Base-by-base conservation (phyloP, 768 basidiomycete species). In the Leccinum barrowsii region DNA sequence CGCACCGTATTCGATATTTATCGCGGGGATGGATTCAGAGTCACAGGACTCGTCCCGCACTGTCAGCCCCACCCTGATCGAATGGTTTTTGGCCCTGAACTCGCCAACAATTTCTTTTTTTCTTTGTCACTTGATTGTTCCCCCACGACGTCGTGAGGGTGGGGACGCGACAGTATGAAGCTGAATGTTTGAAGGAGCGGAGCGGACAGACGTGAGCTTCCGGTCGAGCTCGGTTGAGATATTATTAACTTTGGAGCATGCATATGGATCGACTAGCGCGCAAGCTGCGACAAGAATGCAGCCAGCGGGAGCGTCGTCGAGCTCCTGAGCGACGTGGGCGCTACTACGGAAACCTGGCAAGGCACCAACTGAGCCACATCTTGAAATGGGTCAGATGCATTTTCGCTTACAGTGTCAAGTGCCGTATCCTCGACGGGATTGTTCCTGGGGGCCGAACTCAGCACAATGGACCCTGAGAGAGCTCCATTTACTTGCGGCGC, bases 11-110 rank as follows among this genome's bases (percentile, higher is more conserved):
- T 6, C 35, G 35, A 37, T 40, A 40, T 40, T 40, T 17, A 42
- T n/a, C 40, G 40, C 8, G 40, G 40, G 40, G 40, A n/a, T 42
- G 40, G n/a, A 21, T 21, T 21, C 21, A 21, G 21, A 42, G 40
- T 42, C 40, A 42, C n/a, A n/a, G 4, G 40, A 42, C 40, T 42
- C n/a, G n/a, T 42, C 40, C 40, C 40, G 37, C 37, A 40, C 37
- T 40, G 37, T 40, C 17, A 40, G 37, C 37, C 8, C 40, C 40
- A 42, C 40, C 40, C 40, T 95, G n/a, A 19, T 42, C n/a, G 17
- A 19, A 44, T 42, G 8, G 40, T n/a, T 42, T 19, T 42, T 17
- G 11, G 5, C 42, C 42, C 42, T 44, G 42, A 44, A 7, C 19
- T 42, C 40, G 8, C 10, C 19, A 44, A 44, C n/a, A 44, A 44